These are phyloP conservation scores for Trichosporon asahii DNA, from an alignment of 1,284 basidiomycete species.

Conservation along the genomic window DNA sequence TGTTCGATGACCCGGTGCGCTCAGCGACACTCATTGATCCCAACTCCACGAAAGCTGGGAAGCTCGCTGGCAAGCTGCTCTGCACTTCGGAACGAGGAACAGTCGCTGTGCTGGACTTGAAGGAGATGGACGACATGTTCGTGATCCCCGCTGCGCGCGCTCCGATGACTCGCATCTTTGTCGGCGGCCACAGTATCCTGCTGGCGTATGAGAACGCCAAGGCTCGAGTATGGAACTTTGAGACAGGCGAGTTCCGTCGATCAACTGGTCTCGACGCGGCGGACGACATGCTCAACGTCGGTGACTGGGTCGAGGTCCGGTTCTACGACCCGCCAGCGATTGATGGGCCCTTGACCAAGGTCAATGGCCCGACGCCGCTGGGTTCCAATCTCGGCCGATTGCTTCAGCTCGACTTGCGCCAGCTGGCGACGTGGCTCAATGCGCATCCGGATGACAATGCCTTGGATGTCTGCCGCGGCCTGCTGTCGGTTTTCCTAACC, in stretches of 20 bases:
- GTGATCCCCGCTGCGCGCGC: conserved; percentile 72
- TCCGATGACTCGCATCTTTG: conserved; percentile 63
- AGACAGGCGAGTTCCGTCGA: conserved; percentile 76
- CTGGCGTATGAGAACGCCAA: conserved; percentile 72
- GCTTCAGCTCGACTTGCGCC: conserved; percentile 31
- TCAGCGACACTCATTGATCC: conserved; percentile 28
- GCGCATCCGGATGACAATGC: conserved; percentile 22
- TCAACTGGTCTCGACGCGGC: conserved; percentile 75
- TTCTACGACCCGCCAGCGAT: conserved; percentile 12
- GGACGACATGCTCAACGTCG: conserved; percentile 65
- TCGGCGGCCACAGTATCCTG: conserved; percentile 69
- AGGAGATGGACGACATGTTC: conserved; percentile 72
- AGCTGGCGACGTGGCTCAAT: conserved; percentile 28
- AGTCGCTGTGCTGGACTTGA: conserved; percentile 71
- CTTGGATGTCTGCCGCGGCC: conserved; percentile 30
- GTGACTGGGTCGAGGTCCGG: conserved; percentile 69
- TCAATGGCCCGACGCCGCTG: conserved; percentile 14
- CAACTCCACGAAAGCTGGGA: conserved; percentile 52
- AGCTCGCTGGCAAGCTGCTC: conserved; percentile 66
- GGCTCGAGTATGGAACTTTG: conserved; percentile 84
- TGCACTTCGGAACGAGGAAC: conserved; percentile 77
- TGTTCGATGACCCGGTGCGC: conserved; percentile 54
- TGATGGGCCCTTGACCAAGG: conserved; percentile 17
- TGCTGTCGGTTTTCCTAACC: conserved; percentile 54
- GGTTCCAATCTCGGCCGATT: conserved; percentile 26